Conservation (phyloP, 345 rosid species). For the Eutrema yunnanense region DNA sequence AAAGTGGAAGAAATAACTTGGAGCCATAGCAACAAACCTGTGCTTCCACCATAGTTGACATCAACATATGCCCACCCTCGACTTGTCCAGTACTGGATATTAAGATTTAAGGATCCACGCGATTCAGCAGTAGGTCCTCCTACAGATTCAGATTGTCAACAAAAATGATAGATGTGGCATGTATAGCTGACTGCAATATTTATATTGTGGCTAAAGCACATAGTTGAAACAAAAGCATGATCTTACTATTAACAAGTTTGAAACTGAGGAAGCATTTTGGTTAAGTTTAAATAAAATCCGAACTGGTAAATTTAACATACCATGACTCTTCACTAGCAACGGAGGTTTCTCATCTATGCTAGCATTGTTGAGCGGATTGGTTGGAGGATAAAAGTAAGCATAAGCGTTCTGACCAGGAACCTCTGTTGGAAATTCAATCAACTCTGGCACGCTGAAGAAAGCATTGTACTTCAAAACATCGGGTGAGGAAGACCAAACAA, state of each 20-base stretch:
- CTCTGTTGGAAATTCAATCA: slow-evolving; percentile 86
- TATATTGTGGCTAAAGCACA: not conserved
- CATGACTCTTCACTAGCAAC: slow-evolving; percentile 80
- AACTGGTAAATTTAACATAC: slow-evolving; percentile 33
- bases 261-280: not conserved
- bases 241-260: not conserved
- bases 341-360: slow-evolving; percentile 81
- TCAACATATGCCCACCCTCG: slow-evolving; percentile 98
- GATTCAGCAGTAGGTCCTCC: slow-evolving; percentile 95
- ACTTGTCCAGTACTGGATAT: slow-evolving; percentile 93
- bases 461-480: slow-evolving; percentile 57
- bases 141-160: slow-evolving; percentile 30
- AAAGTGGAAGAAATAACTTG: not conserved
- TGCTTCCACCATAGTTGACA: slow-evolving; percentile 99
- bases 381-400: slow-evolving; percentile 85
- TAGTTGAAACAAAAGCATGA: not conserved
- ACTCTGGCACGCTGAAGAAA: slow-evolving; percentile 78
- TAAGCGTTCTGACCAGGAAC: slow-evolving; percentile 79
- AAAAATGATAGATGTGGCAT: not conserved
- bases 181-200: not conserved
- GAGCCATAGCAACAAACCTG: slow-evolving; percentile 51
- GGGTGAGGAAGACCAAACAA: slow-evolving; percentile 85
- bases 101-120: slow-evolving; percentile 61
- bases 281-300: not conserved
- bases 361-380: slow-evolving; percentile 58